A percentile compares a stretch with the other conserved stretches of the same genome.
Evolutionary conservation across 2,329 filamentous ascomycete species (phyloP).

Genomic region (Fusarium verrucosum): DNA sequence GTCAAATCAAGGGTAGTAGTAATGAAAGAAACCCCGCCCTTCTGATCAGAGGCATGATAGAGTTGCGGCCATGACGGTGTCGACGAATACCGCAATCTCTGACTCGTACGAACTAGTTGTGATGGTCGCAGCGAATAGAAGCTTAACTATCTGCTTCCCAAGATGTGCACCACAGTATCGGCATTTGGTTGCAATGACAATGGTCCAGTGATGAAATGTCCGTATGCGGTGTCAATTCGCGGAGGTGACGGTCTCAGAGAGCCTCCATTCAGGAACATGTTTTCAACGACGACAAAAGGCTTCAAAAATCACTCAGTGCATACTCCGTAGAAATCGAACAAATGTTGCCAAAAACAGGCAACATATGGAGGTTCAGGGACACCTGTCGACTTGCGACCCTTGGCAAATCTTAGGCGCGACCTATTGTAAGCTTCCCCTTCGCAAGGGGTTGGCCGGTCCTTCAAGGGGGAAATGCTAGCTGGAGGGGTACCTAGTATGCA

Average conservation of each 20-base stretch:
- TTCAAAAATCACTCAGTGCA: background rate
- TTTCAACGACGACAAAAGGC: slow-evolving; percentile 1
- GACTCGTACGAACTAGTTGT: slow-evolving; percentile 14
- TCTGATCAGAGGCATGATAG: slow-evolving; percentile 15
- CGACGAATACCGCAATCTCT: slow-evolving; percentile 5
- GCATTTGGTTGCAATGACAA: slow-evolving; percentile 25
- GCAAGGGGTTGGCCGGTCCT: slow-evolving; percentile 33
- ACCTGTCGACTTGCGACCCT: slow-evolving; percentile 16
- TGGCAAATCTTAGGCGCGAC: slow-evolving; percentile 35
- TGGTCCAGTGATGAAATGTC: slow-evolving; percentile 18
- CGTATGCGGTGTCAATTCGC: slow-evolving; percentile 18
- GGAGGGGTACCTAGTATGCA: slow-evolving; percentile 26
- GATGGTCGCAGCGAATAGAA: slow-evolving; percentile 12
- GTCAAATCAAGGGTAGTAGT: background rate
- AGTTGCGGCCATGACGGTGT: background rate
- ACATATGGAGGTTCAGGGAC: background rate
- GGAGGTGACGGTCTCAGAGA: slow-evolving; percentile 18
- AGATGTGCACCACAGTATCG: slow-evolving; percentile 15
- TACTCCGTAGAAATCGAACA: background rate
- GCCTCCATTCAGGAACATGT: background rate
- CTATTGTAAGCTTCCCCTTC: slow-evolving; percentile 29
- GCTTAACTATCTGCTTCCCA: slow-evolving; percentile 4
- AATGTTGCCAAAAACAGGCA: slow-evolving; percentile 8
- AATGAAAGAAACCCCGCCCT: slow-evolving; percentile 19
- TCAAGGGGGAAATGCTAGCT: slow-evolving; percentile 40